Evolutionary conservation across 2,329 filamentous ascomycete genomes (phyloP).

Genomic region (Fusarium nygamai): DNA sequence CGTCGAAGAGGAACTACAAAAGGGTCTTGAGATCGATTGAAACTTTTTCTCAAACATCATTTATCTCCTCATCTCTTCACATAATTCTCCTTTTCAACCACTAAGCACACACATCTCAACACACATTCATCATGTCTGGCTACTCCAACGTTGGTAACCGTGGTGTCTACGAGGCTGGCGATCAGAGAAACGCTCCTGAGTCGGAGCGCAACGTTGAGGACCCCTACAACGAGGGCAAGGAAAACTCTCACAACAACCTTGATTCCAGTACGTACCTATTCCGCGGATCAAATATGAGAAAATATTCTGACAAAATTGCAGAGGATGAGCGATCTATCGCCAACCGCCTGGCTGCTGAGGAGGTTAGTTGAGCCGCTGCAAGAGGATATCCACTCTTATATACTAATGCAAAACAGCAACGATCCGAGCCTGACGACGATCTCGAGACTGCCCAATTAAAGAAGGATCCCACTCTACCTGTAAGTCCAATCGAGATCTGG

Average conservation of each 20-base stretch:
- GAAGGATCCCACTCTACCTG: conserved; percentile 69
- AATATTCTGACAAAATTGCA: conserved; percentile 40
- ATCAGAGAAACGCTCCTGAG: conserved; percentile 74
- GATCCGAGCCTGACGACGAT: conserved; percentile 58
- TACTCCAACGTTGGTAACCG: conserved; percentile 73
- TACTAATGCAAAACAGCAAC: conserved; percentile 26
- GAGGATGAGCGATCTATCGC: conserved; percentile 78
- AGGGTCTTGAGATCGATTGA: conserved; percentile 2
- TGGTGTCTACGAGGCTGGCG: conserved; percentile 77
- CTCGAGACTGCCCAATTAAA: conserved; percentile 56
- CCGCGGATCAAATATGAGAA: conserved; percentile 50
- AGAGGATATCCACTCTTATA: not conserved
- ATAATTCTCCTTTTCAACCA: not conserved
- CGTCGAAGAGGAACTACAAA: conserved; percentile 34
- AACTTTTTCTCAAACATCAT: not conserved
- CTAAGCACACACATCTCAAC: not conserved
- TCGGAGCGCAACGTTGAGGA: conserved; percentile 61
- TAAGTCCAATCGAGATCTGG: conserved; percentile 47
- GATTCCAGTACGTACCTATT: conserved; percentile 72
- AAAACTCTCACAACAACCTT: conserved; percentile 72
- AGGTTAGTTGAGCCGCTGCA: conserved; percentile 52
- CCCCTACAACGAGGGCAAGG: conserved; percentile 77
- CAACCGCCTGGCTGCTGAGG: conserved; percentile 74
- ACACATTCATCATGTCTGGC: conserved; percentile 47
- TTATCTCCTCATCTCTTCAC: not conserved